These are phyloP conservation scores for Tagetes erecta DNA, from an alignment of 129 eudicot genomes.

Conservation along the genomic window DNA sequence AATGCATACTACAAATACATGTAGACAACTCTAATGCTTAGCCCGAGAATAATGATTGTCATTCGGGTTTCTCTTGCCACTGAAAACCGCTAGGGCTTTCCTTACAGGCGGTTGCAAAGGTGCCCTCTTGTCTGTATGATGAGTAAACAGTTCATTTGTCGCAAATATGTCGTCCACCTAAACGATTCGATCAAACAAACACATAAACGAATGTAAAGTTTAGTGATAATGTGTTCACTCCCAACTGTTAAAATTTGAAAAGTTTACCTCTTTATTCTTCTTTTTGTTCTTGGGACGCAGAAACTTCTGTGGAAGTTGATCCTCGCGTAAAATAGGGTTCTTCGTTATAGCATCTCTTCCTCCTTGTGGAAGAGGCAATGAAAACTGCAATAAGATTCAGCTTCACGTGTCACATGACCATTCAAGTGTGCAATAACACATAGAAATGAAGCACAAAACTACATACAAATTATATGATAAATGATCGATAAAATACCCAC, in stretches of 20 bases:
- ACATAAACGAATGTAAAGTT: not conserved
- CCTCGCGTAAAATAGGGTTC: constrained; percentile 91
- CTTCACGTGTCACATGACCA: not conserved
- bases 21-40: constrained; percentile 44
- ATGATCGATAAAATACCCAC: constrained; percentile 33
- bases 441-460: not conserved
- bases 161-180: constrained; percentile 68
- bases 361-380: constrained; percentile 90
- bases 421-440: not conserved
- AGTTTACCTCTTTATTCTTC: constrained; percentile 66
- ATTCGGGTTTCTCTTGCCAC: constrained; percentile 88
- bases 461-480: not conserved
- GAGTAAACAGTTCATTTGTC: constrained; percentile 60
- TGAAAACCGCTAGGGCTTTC: constrained; percentile 76
- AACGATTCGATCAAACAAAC: constrained; percentile 16
- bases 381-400: constrained; percentile 57
- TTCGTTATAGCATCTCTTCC: constrained; percentile 87
- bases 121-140: constrained; percentile 71
- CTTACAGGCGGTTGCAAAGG: constrained; percentile 86
- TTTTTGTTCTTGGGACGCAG: constrained; percentile 79
- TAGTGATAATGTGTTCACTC: not conserved
- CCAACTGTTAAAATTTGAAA: not conserved
- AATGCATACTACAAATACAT: constrained; percentile 10
- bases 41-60: constrained; percentile 81
- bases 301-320: constrained; percentile 75